phyloP scores from a whole-genome alignment of 2,329 filamentous ascomycete species.

The Sclerotinia minor region DNA sequence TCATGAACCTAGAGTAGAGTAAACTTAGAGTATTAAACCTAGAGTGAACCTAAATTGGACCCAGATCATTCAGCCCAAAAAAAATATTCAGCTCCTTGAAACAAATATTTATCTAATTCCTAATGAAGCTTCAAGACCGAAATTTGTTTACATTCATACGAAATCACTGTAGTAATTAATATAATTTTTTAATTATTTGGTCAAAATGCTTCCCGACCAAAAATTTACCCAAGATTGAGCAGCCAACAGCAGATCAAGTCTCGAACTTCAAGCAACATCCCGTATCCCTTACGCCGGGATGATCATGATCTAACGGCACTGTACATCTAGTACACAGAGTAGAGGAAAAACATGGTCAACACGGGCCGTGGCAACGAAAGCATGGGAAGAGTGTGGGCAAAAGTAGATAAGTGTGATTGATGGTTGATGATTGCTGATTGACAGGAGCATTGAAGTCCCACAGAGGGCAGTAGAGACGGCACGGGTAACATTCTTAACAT shows the following conservation, averaged over 20 bases:
- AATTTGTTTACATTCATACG: slow-evolving; percentile 18
- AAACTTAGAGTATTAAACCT: background rate
- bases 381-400: background rate
- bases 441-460: slow-evolving; percentile 16
- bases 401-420: background rate
- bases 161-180: slow-evolving; percentile 8
- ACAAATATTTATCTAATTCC: slow-evolving; percentile 13
- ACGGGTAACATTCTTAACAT: slow-evolving; percentile 19
- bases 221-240: slow-evolving; percentile 16
- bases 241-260: background rate
- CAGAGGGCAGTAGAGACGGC: slow-evolving; percentile 8
- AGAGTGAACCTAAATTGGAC: background rate
- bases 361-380: slow-evolving; percentile 21
- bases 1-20: slow-evolving; percentile 5
- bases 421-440: background rate
- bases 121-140: slow-evolving; percentile 20
- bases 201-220: background rate
- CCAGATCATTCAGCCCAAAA: slow-evolving; percentile 14
- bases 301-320: slow-evolving; percentile 22
- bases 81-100: slow-evolving; percentile 16
- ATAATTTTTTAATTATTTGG: background rate
- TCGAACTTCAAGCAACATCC: slow-evolving; percentile 23
- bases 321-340: background rate
- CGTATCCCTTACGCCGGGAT: slow-evolving; percentile 24
- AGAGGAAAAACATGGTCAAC: slow-evolving; percentile 21